These are phyloP conservation scores for Puya raimondii DNA, from an alignment of 176 grass and related monocot species.

Conservation along the genomic window DNA sequence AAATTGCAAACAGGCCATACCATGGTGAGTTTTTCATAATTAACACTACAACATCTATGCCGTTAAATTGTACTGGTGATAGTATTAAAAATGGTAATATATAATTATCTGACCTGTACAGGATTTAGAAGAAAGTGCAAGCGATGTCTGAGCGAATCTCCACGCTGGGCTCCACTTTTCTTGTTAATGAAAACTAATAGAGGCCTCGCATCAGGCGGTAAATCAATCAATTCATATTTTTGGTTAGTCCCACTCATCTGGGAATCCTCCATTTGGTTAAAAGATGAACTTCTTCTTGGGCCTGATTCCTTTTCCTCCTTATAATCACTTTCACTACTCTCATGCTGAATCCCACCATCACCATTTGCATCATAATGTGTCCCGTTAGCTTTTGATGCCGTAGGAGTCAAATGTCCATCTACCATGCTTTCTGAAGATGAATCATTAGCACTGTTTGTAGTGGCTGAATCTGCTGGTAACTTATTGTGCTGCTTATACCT, in stretches of 20 bases:
- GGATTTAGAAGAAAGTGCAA: slow-evolving; percentile 23
- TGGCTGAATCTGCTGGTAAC: slow-evolving; percentile 24
- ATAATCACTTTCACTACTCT: slow-evolving; percentile 33
- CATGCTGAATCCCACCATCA: slow-evolving; percentile 19
- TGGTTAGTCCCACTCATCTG: neutral
- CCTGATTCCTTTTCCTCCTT: slow-evolving; percentile 12
- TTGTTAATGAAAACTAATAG: slow-evolving; percentile 27
- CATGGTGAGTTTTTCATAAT: no score
- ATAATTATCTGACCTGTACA: slow-evolving; percentile 10
- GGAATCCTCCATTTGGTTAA: neutral
- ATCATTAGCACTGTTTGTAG: slow-evolving; percentile 32
- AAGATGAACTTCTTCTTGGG: slow-evolving; percentile 6
- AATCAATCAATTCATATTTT: slow-evolving; percentile 18
- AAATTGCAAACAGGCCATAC: no score
- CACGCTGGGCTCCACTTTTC: slow-evolving; percentile 22
- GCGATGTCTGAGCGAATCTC: slow-evolving; percentile 10
- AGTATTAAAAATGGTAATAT: neutral
- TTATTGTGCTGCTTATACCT: slow-evolving; percentile 8
- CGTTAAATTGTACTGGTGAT: no score
- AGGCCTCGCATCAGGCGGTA: slow-evolving; percentile 22
- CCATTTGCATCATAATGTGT: slow-evolving; percentile 18
- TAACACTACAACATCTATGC: no score
- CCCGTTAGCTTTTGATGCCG: slow-evolving; percentile 17
- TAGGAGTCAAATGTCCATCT: slow-evolving; percentile 10
- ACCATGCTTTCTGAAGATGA: slow-evolving; percentile 30